Base-by-base conservation (phyloP, 495 filamentous ascomycete species). In the Penicillium taxi region DNA sequence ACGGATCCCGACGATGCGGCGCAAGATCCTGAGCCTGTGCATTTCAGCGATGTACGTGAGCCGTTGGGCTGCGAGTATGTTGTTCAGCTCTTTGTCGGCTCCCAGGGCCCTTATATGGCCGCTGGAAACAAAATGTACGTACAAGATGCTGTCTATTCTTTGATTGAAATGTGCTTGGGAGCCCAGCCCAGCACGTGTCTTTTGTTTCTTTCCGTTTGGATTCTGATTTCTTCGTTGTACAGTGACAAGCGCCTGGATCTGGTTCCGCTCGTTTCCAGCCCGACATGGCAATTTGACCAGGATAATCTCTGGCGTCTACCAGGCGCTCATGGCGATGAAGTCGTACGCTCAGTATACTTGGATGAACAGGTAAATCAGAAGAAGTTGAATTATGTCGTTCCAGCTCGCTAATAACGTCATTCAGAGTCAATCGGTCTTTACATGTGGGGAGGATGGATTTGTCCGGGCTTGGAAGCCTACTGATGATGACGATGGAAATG, bases 301-400 rank as follows among this genome's bases (percentile, higher is more conserved):
- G 70, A 72, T 12, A 69, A 67, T 13, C 69, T 73, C 12, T 74
- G 86, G 41, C 76, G 74, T 8, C 59, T 94, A 16, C 70, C 72
- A 1, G 85, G 82, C 16, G 88, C 78, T 4, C 90, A 96, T 61
- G 84, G 84, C 1, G 78, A 79, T 16, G 89, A 96, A 47, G 73
- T 96, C 32, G 79, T 93, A 14, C 73, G 90, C 30, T 81, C 84
- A 24, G 75, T 94, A 28, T 81, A 74, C 59, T 64, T 90, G 26
- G 73, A 83, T 44, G 80, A 82, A 35, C 67, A 69, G 54, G 81
- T 82, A 62, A 43, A 69, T 58, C 30, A n/a, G n/a, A n/a, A n/a
- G n/a, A n/a, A n/a, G n/a, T n/a, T 26, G 13, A 6, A 29, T 21
- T 31, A 33, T 39, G 16, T 15, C 7, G 17, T 34, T 26, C 3